Evolutionary conservation across 495 filamentous ascomycete genomes (phyloP), one percentile per base, ranked within the genome.

Genomic region (Daldinia concentrica): DNA sequence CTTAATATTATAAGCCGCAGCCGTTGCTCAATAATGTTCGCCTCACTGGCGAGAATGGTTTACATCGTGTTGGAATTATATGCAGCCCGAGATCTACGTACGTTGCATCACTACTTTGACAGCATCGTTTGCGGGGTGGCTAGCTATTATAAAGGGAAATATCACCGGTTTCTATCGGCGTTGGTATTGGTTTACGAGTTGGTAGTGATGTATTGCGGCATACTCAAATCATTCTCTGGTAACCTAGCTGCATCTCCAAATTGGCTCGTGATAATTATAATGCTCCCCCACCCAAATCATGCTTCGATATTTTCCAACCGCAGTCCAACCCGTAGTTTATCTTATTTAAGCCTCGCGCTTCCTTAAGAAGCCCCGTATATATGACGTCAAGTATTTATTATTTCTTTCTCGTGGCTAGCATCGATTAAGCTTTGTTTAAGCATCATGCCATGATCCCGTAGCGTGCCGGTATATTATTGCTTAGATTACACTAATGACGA

Each of bases 91-190:
- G 36, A 60, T 43, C 27, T 59, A 29, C 22, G 12, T 45, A 45
- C 24, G 37, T 60, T 30, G 17, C 41, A 59, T 64, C 58, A 39
- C 65, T 14, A 62, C 57, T 66, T 68, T 62, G 62, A 66, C 58
- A 69, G 43, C 71, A 69, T 63, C 61, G 66, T 62, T 73, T 66
- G 71, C 71, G 65, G 70, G 70, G 71, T 69, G 66, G 43, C 26
- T 26, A n/a, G 50, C 41, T 45, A 43, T 61, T 37, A 36, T 24
- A 60, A 56, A 62, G 30, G 71, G 45, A 66, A 71, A 62, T 66
- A 73, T 73, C 71, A 54, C 54, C 71, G 43, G 39, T 19, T 43
- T 15, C 29, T 62, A 41, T 62, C 22, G 24, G 50, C 39, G 32
- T 39, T 65, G 56, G 60, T 45, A 69, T 73, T 60, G 58, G 66